Percentiles rank a stretch among this genome's conserved stretches.
Evolutionary conservation across 2,329 filamentous ascomycete species (phyloP).

Genomic region (Nemania abortiva): DNA sequence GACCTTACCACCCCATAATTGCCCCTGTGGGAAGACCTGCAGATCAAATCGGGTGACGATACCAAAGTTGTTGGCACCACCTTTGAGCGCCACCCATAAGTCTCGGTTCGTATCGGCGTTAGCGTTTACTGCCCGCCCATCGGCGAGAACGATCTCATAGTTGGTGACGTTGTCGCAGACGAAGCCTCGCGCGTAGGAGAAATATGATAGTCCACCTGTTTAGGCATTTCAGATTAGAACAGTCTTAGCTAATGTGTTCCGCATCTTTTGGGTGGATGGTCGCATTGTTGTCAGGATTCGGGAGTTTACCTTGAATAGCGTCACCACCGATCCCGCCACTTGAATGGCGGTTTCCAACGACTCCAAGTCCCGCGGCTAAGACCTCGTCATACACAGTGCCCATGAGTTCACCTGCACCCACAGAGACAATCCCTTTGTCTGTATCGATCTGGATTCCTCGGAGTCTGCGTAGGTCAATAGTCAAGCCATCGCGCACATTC

Average conservation of each 20-base stretch:
- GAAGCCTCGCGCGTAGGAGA: not conserved
- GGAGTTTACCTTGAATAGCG: constrained; percentile 30
- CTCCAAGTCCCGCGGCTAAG: constrained; percentile 32
- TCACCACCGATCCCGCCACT: constrained; percentile 39
- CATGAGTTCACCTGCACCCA: constrained; percentile 32
- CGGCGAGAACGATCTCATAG: not conserved
- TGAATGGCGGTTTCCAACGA: constrained; percentile 38
- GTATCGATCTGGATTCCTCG: constrained; percentile 13
- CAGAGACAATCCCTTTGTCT: constrained; percentile 23
- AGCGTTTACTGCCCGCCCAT: not conserved
- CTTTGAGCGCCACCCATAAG: not conserved
- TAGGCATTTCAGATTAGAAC: not conserved
- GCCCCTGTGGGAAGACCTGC: not conserved
- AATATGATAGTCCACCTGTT: not conserved
- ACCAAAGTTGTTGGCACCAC: constrained; percentile 1
- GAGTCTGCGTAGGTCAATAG: not conserved
- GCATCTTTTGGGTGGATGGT: not conserved
- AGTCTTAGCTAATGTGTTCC: too few species aligned
- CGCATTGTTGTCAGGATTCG: not conserved
- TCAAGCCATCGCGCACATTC: not conserved
- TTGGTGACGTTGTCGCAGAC: not conserved
- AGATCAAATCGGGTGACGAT: not conserved
- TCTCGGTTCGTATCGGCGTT: not conserved
- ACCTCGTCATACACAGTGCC: constrained; percentile 36
- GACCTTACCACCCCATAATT: not conserved